Base-by-base conservation (phyloP, 2,329 filamentous ascomycete genomes). In the Orbilia quercus region DNA sequence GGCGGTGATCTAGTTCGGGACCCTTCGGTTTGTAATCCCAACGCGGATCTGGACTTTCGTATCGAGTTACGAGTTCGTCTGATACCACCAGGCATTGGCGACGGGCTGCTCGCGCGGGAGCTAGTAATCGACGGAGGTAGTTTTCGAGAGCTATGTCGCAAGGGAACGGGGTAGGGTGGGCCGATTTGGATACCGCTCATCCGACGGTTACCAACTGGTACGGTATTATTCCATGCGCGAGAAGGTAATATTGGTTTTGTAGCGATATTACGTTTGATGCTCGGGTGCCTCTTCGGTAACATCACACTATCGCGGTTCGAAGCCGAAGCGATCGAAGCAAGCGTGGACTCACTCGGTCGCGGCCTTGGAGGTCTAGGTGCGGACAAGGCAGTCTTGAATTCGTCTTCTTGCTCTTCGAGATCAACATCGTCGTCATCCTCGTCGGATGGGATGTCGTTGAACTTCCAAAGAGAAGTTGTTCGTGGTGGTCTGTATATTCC, bases 121-220 rank as follows among this genome's bases (percentile, higher is more conserved):
- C 42, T 88, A 89, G 2, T 90, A 90, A 75, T 96, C 92, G 74
- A 86, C 87, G 0, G 85, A 84, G 1, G 84, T 83, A 89, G 85
- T 77, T 90, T 89, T 71, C 92, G 88, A 4, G 93, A 99, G 81
- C 94, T 98, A 28, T 91, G 91, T 65, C 95, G 85, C 1, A 89
- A 89, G 0, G 95, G 95, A 5, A 99, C 96, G 0, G 95, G 93
- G 82, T 96, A 97, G 0, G 95, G 95, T 25, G 95, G 93, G 58
- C 77, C 77, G 55, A 77, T 74, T 54, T 81, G 69, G 12, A 75
- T 58, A 65, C 71, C 74, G 53, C 76, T 74, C 20, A 51, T 73
- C 2, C 73, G 71, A 44, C 69, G 74, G 25, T 75, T 77, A n/a
- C 57, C 59, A 12, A 48, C 57, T 6, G 63, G 70, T 38, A 74